Base-by-base conservation (phyloP, 83 land plant genomes). In the Thuja plicata region DNA sequence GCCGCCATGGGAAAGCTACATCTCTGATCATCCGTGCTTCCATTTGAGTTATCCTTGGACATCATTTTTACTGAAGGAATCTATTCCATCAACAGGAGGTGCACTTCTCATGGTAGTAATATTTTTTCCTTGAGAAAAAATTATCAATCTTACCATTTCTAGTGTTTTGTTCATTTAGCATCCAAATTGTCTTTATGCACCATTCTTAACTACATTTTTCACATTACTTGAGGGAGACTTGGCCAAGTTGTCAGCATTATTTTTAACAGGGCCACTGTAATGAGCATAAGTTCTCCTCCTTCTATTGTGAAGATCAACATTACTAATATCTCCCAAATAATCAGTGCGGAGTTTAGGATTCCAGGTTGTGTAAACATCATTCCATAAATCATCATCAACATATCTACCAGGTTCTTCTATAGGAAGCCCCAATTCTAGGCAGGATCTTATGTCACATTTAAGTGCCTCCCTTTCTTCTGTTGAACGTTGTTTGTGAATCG, bases 381-480 rank as follows among this genome's bases (percentile, higher is more conserved):
- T 92, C 81, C 93, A 92, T 60, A 77, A 87, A 21, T 90, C 90
- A 15, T 94, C 91, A 81, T 97, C 97, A 19, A 90, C 92, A 85
- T 94, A 97, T 85, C 93, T 95, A 34, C 97, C 99, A 35, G 97
- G 99, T 90, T 98, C 99, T 88, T 94, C 96, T 74, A 96, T 5
- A 19, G 99, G 98, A 41, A 98, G 91, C 11, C 99, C 98, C 50
- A 95, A 91, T 74, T 98, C 96, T 84, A 83, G 73, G 32, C 99
- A n/a, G n/a, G n/a, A n/a, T n/a, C 95, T 94, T 32, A 95, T 95
- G 81, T 95, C 97, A 89, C 97, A 87, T 62, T 92, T 71, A 27
- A 95, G 91, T 55, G 97, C 92, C 89, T 95, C 95, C 90, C 97
- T 92, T 90, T 95, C 95, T 88, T 95, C 97, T 46, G 90, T 85